Evolutionary conservation across 1,139 yeast genomes (phyloP), one percentile per base, ranked within the genome.

Genomic region (Taphrina flavorubra): DNA sequence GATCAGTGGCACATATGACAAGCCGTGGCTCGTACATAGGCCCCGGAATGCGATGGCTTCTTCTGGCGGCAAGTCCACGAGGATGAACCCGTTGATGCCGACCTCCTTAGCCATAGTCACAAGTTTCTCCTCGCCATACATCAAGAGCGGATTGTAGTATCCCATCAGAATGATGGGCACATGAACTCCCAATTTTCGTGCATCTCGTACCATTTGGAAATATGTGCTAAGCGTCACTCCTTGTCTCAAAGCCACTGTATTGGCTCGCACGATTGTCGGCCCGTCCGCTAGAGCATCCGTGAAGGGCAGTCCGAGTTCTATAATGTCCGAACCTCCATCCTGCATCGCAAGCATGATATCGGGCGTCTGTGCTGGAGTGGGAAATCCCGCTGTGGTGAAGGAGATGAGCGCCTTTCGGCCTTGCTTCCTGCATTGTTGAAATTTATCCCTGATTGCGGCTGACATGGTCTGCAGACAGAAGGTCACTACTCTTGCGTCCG

Each of bases 251-350:
- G 99, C 95, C 31, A 79, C 82, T 46, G 85, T 85, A 79, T 92
- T 92, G 51, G 98, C 91, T 49, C 82, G 86, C 79, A 94, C 99
- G 75, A 94, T 94, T 16, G 96, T 91, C 51, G 98, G 97, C 60
- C 99, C 99, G 78, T 94, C 99, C 55, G 98, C 99, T 76, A 94
- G 91, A 56, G 99, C 99, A 77, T 94, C 99, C n/a, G 97, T 88
- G 78, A 94, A 94, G 56, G 99, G 99, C 76, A 95, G 81, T 72
- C 99, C 99, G 65, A 94, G 81, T 80, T 94, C 99, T 73, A 94
- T 90, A 72, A 94, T 85, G 77, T 94, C 99, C 31, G 90, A 95
- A 71, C 99, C 99, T 72, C 96, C 98, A 58, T 85, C 89, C 81
- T 94, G 98, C 81, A 94, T 85, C 40, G 95, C 94, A 77, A 87